A percentile compares a stretch with the other conserved stretches of the same genome.
phyloP scores from a whole-genome alignment of 176 grass and related monocot species.

The Carex kokanica region DNA sequence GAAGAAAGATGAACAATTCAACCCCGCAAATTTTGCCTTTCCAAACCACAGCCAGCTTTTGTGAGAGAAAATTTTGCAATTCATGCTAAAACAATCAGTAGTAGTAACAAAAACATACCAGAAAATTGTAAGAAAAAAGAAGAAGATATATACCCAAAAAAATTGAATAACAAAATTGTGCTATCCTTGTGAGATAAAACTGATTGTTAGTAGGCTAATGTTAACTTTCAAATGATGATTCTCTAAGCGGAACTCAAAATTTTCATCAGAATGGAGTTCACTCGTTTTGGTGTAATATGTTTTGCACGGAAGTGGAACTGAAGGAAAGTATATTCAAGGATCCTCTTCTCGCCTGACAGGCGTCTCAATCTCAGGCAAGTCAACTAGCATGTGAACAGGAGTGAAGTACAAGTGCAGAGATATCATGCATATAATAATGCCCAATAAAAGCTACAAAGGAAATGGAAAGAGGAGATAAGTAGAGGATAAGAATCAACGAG shows the following conservation, averaged over 20 bases:
- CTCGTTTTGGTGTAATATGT: neutral
- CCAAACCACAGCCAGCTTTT: neutral
- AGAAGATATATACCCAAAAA: neutral
- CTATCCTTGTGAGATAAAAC: neutral
- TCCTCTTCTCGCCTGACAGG: slow-evolving; percentile 20
- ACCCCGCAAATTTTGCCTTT: neutral
- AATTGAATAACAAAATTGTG: neutral
- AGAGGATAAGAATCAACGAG: slow-evolving; percentile 27
- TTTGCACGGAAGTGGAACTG: neutral
- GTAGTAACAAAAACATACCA: neutral
- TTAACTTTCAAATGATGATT: neutral
- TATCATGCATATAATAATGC: slow-evolving; percentile 93
- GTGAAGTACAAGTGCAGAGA: slow-evolving; percentile 98
- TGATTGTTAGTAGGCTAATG: neutral
- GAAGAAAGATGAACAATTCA: neutral
- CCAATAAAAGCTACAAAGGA: slow-evolving; percentile 84
- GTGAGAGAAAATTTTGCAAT: neutral
- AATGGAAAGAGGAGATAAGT: slow-evolving; percentile 1
- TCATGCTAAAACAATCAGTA: neutral
- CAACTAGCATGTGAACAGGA: slow-evolving; percentile 69
- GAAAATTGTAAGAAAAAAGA: neutral
- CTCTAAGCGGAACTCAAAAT: neutral
- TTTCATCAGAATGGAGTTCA: neutral
- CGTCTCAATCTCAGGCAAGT: slow-evolving; percentile 45
- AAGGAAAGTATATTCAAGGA: slow-evolving; percentile 26